Evolutionary conservation across 495 filamentous ascomycete genomes (phyloP), one percentile per base, ranked within the genome.

Genomic region (Parmelia sp.): DNA sequence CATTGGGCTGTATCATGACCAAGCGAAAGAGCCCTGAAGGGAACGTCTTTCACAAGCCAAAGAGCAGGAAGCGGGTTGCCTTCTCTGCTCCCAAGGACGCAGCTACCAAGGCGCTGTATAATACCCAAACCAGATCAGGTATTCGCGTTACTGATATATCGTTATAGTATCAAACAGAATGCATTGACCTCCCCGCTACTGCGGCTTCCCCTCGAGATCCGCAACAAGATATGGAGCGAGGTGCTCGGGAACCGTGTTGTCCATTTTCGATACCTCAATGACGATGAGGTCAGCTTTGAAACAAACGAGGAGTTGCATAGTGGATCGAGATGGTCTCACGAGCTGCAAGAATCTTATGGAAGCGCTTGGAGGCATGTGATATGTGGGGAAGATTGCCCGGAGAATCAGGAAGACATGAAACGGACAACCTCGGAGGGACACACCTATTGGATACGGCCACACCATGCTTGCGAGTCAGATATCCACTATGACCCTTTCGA

Each of bases 211-310:
- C 37, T 42, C 23, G 61, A 63, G 61, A 36, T 63, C 15, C 49
- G 61, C 21, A 39, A 55, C 27, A 58, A 63, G 21, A 63, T 63
- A 8, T 63, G 61, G 61, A 57, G 19, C 1, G 61, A 63, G 35
- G 51, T 57, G 19, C 35, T 63, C 19, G 61, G 61, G 12, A 27
- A 55, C 17, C 31, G 53, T 33, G 35, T 63, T 4, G 17, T 63
- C 11, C 61, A 63, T 33, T 7, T 63, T 21, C 8, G 11, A 25
- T 51, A 51, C 23, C 47, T 51, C 44, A 23, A 47, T 25, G 44
- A 47, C n/a, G n/a, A 47, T 11, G n/a, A 23, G 3, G 6, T 23
- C 2, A 9, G 7, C 44, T 47, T 47, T 9, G 44, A 23, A n/a
- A 47, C 44, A 2, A 47, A 25, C 10, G 44, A 47, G 3, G 21